Base-by-base conservation (phyloP, 495 filamentous ascomycete genomes). In the Eremomyces bilateralis region DNA sequence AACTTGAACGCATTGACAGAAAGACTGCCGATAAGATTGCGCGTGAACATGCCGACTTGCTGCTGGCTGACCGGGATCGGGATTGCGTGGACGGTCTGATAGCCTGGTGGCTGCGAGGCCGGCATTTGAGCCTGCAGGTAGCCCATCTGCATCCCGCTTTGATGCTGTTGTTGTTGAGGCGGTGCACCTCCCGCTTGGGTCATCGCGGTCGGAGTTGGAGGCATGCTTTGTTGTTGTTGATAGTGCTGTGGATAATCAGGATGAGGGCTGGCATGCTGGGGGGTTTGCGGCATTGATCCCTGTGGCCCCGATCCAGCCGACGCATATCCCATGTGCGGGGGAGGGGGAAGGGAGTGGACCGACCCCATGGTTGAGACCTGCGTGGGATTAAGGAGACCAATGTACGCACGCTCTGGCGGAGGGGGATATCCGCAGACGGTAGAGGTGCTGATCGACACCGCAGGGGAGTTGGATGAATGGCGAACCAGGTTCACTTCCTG, bases 11-110 rank as follows among this genome's bases (percentile, higher is more conserved):
- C 88, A 50, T 80, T 91, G 31, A 83, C 84, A 31, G 78, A 75
- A 18, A 93, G 61, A 49, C 81, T 92, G 12, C 88, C 88, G 39
- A 97, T 95, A 29, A 97, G 67, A 48, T 97, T 97, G 33, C 88
- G 59, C 0, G 88, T 94, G 56, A 88, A 95, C 83, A 93, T 93
- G 48, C 83, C 84, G n/a, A n/a, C n/a, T n/a, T n/a, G n/a, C n/a
- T n/a, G n/a, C n/a, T n/a, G n/a, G 21, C 70, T 68, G 0, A 76
- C 76, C 15, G 48, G 22, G 24, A 36, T 36, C 12, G 58, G 52
- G 21, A 53, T 13, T 10, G 16, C 10, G 8, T 11, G 10, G 16
- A 15, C 10, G 8, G 8, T 21, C 16, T 8, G 20, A 8, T 35
- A 22, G 10, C 8, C 10, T 10, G 15, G 33, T 11, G 33, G 33